Evolutionary conservation across 2,329 filamentous ascomycete genomes (phyloP).

Genomic region (Pseudogymnoascus sp.): DNA sequence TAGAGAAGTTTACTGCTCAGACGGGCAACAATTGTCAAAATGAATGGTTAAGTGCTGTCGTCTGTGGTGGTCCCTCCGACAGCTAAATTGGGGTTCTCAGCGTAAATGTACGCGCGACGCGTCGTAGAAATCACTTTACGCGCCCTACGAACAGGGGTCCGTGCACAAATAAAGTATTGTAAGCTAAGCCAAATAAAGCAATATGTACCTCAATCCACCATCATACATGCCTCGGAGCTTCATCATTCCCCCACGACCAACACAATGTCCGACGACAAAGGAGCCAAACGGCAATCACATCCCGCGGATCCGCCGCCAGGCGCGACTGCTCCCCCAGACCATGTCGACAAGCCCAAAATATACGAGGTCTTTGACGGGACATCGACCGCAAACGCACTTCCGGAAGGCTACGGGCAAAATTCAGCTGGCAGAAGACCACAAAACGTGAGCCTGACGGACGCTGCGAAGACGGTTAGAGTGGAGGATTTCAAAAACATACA

Average conservation of each 20-base stretch:
- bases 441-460: slow-evolving; percentile 45
- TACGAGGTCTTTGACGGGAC: slow-evolving; percentile 34
- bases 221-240: slow-evolving; percentile 11
- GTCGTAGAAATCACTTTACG: slow-evolving; percentile 10
- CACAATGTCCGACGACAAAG: neutral
- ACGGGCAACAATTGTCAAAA: slow-evolving; percentile 1
- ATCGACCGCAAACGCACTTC: slow-evolving; percentile 27
- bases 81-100: slow-evolving; percentile 5
- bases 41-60: neutral
- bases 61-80: neutral
- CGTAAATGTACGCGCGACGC: neutral
- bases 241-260: slow-evolving; percentile 7
- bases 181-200: slow-evolving; percentile 7
- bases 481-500: slow-evolving; percentile 67
- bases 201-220: slow-evolving; percentile 9
- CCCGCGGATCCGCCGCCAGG: slow-evolving; percentile 31
- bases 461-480: slow-evolving; percentile 57
- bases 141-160: neutral
- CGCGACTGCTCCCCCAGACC: slow-evolving; percentile 29
- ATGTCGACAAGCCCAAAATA: slow-evolving; percentile 31
- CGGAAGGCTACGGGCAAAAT: slow-evolving; percentile 28
- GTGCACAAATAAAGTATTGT: slow-evolving; percentile 5
- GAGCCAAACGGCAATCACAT: slow-evolving; percentile 13
- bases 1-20: neutral
- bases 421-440: slow-evolving; percentile 23